Evolutionary conservation across 495 filamentous ascomycete species (phyloP).

Genomic region (Rhizodiscina lignyota): DNA sequence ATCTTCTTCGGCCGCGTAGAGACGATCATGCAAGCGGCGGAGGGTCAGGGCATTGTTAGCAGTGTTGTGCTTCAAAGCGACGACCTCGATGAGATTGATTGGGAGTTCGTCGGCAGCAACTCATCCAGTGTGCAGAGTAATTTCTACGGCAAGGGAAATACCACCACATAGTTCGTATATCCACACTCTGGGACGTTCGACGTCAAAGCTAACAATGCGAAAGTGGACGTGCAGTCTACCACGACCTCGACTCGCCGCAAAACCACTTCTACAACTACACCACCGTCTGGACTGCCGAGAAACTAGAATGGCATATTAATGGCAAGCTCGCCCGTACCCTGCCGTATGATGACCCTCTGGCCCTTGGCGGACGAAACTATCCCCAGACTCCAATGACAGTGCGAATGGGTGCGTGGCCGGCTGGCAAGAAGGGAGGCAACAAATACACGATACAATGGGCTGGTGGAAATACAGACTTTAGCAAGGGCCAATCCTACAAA

Average conservation of each 20-base stretch:
- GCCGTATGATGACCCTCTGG: neutral
- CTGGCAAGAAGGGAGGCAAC: neutral
- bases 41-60: conserved; percentile 2
- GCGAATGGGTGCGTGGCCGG: conserved; percentile 1
- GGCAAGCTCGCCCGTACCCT: conserved; percentile 1
- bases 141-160: conserved; percentile 2
- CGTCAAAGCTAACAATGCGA: neutral
- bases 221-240: neutral
- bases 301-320: conserved; percentile 1
- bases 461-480: conserved; percentile 3
- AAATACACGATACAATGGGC: conserved; percentile 3
- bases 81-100: conserved; percentile 4
- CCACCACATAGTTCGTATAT: neutral
- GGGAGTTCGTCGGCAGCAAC: conserved; percentile 2
- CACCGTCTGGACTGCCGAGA: conserved; percentile 2
- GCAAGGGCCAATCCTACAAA: neutral
- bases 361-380: neutral
- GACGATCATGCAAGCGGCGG: conserved; percentile 1
- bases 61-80: conserved; percentile 1
- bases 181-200: too few relatives aligned
- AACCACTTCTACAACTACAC: conserved; percentile 2
- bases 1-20: conserved; percentile 3
- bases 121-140: conserved; percentile 1
- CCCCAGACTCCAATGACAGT: conserved; percentile 1
- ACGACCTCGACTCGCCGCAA: neutral